Conservation (phyloP, 345 rosid genomes). For the Dipteronia sinensis region DNA sequence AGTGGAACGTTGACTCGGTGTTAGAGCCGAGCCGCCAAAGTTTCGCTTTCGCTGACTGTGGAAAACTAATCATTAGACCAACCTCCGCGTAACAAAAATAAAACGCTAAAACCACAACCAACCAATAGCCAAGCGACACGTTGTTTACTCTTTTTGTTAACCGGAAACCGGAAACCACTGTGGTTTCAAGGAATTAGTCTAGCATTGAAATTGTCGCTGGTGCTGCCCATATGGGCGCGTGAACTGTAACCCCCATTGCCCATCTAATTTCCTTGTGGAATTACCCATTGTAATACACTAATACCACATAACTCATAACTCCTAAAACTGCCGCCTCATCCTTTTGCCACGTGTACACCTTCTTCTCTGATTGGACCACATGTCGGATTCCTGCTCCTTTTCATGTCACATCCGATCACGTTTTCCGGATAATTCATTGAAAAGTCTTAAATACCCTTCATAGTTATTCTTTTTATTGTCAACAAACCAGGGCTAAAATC, state of each 20-base stretch:
- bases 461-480: rapidly evolving
- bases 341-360: slow-evolving; percentile 42
- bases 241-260: slow-evolving; percentile 34
- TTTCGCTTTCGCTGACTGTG: slow-evolving; percentile 52
- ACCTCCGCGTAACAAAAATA: slow-evolving; percentile 40
- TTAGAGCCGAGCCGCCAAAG: slow-evolving; percentile 45
- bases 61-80: slow-evolving; percentile 59
- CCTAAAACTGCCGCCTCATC: slow-evolving; percentile 26
- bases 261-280: slow-evolving; percentile 29
- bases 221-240: slow-evolving; percentile 36
- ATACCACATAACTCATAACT: too few relatives aligned
- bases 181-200: slow-evolving; percentile 7
- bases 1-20: slow-evolving; percentile 23
- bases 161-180: slow-evolving; percentile 33
- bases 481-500: slow-evolving; percentile 6
- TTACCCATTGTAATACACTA: slow-evolving; percentile 23
- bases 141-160: neutral
- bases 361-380: slow-evolving; percentile 35
- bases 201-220: slow-evolving; percentile 18
- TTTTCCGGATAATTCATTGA: slow-evolving; percentile 11
- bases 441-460: slow-evolving; percentile 25
- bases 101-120: neutral
- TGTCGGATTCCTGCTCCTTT: slow-evolving; percentile 34
- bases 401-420: slow-evolving; percentile 29
- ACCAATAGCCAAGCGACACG: slow-evolving; percentile 26